Conservation (phyloP, 345 rosid genomes). For the Melaleuca quinquenervia region DNA sequence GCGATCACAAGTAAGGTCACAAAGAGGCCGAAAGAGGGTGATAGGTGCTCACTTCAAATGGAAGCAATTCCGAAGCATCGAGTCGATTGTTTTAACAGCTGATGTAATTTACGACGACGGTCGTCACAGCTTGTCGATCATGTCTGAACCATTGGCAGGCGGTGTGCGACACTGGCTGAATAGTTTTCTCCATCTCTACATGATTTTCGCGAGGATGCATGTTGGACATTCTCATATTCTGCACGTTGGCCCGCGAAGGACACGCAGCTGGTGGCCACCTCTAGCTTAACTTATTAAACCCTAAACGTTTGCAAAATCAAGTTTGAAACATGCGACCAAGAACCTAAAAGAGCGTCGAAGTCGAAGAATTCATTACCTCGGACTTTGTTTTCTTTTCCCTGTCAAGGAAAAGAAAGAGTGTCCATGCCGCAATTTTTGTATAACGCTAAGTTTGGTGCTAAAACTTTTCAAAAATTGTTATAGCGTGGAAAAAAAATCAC, state of each 20-base stretch:
- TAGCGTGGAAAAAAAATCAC: background rate
- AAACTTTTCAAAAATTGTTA: too few relatives aligned
- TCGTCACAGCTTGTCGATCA: background rate
- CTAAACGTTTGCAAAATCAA: background rate
- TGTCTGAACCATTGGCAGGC: background rate
- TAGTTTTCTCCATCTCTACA: too few relatives aligned
- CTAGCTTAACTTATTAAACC: background rate
- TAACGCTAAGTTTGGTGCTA: too few relatives aligned
- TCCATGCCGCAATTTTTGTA: background rate
- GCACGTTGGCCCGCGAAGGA: background rate
- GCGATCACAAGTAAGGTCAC: background rate
- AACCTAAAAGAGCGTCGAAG: background rate
- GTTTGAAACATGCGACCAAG: background rate
- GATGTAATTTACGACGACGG: background rate
- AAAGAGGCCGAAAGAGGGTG: background rate
- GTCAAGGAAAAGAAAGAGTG: background rate
- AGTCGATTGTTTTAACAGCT: background rate
- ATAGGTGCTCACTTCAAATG: background rate
- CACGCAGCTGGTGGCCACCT: background rate
- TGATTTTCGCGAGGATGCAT: background rate
- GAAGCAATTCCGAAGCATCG: background rate
- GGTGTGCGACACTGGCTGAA: background rate
- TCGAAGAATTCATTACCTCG: background rate
- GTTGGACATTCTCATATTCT: background rate
- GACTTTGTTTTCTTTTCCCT: too few relatives aligned